A percentile compares a stretch with the other conserved stretches of the same genome.
These are phyloP conservation scores for Cylindrotheca closterium DNA, from an alignment of 108 stramenopile genomes.

Conservation along the genomic window DNA sequence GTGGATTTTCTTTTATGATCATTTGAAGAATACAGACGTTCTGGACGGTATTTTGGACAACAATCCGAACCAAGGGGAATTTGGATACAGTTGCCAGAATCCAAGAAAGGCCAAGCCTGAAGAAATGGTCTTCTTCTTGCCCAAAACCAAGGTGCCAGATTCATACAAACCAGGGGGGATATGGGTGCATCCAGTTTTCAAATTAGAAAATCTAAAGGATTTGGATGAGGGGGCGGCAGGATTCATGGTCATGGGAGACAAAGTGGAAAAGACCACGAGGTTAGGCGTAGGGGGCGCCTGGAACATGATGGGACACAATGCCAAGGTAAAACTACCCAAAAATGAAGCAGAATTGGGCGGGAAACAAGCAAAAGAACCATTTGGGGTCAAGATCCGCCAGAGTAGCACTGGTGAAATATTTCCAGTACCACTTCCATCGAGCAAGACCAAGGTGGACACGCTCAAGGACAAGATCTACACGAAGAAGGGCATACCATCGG, in stretches of 20 bases:
- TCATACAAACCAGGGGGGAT: conserved; percentile 3
- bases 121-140: neutral
- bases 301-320: conserved; percentile 36
- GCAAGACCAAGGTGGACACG: neutral
- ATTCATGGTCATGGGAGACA: conserved; percentile 19
- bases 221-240: conserved; percentile 11
- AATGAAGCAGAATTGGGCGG: neutral
- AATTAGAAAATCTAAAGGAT: conserved; percentile 9
- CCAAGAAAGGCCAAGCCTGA: neutral
- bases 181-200: conserved; percentile 19
- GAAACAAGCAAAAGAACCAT: neutral
- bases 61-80: neutral
- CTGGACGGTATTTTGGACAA: neutral
- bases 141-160: neutral
- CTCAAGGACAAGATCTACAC: conserved; percentile 19
- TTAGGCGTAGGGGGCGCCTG: conserved; percentile 21
- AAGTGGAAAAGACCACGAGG: conserved; percentile 16
- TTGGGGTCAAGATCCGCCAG: neutral
- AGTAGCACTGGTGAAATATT: neutral
- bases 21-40: neutral
- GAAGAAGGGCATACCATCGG: conserved; percentile 16
- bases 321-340: conserved; percentile 18
- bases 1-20: neutral
- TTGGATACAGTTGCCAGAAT: neutral
- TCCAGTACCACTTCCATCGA: neutral